These are phyloP conservation scores for Thalia dealbata DNA, from an alignment of 176 grass and related monocot genomes.

Conservation along the genomic window DNA sequence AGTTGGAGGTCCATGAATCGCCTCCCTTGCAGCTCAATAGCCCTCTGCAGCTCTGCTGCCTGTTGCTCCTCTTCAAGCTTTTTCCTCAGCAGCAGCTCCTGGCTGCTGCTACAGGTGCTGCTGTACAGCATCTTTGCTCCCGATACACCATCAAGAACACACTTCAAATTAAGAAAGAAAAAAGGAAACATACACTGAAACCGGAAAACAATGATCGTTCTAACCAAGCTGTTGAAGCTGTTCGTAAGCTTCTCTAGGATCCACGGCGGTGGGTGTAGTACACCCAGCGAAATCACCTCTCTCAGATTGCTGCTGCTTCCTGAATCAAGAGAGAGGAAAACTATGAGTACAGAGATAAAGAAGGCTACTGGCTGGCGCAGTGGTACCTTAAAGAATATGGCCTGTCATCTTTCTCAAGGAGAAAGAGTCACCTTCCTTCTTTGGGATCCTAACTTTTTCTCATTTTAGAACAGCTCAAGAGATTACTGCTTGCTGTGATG, in stretches of 20 bases:
- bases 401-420: too few species aligned
- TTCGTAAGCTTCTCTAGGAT: slow-evolving; percentile 50
- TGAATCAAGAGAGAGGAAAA: slow-evolving; percentile 24
- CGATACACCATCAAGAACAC: slow-evolving; percentile 7
- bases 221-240: slow-evolving; percentile 71
- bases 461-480: too few species aligned
- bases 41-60: slow-evolving; percentile 44
- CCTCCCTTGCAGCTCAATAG: slow-evolving; percentile 13
- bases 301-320: slow-evolving; percentile 50
- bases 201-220: background rate
- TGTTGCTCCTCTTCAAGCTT: slow-evolving; percentile 84
- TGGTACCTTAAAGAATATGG: too few species aligned
- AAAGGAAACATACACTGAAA: too few species aligned
- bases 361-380: background rate
- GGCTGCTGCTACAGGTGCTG: slow-evolving; percentile 28
- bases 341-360: background rate
- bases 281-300: background rate
- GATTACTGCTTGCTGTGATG: too few species aligned
- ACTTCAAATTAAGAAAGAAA: background rate
- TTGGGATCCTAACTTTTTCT: too few species aligned
- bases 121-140: slow-evolving; percentile 61
- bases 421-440: too few species aligned
- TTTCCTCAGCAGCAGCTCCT: slow-evolving; percentile 51
- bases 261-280: background rate
- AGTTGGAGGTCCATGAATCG: slow-evolving; percentile 29